Evolutionary conservation across 768 basidiomycete genomes (phyloP), one percentile per base, ranked within the genome.

Genomic region (Lactarius evosmus): DNA sequence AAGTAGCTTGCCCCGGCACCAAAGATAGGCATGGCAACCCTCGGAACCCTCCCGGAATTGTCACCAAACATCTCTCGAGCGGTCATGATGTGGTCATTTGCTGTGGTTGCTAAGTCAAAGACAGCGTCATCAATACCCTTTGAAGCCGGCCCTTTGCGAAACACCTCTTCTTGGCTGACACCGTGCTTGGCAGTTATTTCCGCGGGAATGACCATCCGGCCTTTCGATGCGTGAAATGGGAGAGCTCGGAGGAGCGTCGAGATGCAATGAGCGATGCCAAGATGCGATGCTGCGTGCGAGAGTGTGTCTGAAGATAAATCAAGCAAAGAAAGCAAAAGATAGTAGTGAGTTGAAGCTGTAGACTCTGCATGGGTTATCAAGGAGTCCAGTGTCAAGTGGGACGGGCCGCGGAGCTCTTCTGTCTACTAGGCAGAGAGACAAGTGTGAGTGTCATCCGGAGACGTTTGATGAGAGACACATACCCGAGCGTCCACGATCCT

Each of bases 401-500:
- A 81, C 8, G 84, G 82, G 27, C 80, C 81, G 56, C 82, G 79
- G 63, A 93, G 75, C 71, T 91, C 88, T 69, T 82, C 78, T 66
- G 89, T 85, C 88, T 89, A 60, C 50, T 41, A 33, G 25, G 44
- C 70, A 55, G 61, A 56, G 41, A 60, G 34, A 22, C 22, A 29
- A 32, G 52, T 12, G 29, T 58, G 34, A 41, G 50, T 22, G 49
- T 59, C 41, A 52, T 53, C 52, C 3, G 9, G 25, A 27, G 36
- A 29, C 2, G 41, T 27, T 32, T 27, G 56, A 56, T 34, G 22
- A 16, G 54, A 50, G 56, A 61, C 78, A 61, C 86, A 44, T 69
- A 94, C 92, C 72, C 92, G 82, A 33, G 93, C 93, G 72, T 93
- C 91, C 65, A 95, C 79, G 69, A 94, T 89, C 60, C 93, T 79